Conservation (phyloP, 441 rosid genomes). For the Lagerstroemia fauriei region DNA sequence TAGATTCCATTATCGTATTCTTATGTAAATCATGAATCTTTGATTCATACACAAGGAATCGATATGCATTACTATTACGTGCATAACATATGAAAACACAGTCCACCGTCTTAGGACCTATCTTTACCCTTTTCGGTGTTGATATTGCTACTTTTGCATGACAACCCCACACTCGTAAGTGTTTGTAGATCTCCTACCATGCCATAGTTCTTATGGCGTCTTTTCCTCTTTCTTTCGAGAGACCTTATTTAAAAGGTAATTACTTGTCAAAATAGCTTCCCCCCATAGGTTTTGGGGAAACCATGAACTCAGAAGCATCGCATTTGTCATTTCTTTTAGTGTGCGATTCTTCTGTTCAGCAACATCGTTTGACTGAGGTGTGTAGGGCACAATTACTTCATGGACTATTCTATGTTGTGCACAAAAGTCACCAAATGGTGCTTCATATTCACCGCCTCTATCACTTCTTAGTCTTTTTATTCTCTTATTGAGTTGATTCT, state of each 20-base stretch:
- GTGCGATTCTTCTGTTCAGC: constrained; percentile 14
- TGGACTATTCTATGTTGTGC: constrained; percentile 12
- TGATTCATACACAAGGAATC: no score
- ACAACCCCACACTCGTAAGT: background rate
- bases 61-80: no score
- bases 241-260: no score
- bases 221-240: no score
- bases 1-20: no score
- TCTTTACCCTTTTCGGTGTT: constrained; percentile 1
- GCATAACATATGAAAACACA: no score
- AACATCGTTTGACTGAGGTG: constrained; percentile 15
- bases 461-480: constrained; percentile 1
- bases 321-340: constrained; percentile 16
- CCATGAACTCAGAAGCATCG: background rate
- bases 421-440: background rate
- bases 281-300: background rate
- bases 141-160: background rate
- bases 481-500: constrained; percentile 4
- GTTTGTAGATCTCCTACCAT: background rate
- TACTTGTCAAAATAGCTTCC: no score
- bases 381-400: constrained; percentile 2
- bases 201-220: no score
- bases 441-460: constrained; percentile 11
- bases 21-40: no score
- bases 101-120: background rate